Evolutionary conservation across 2,329 filamentous ascomycete species (phyloP), one percentile per base, ranked within the genome.

Genomic region (Zymoseptoria pseudotritici): DNA sequence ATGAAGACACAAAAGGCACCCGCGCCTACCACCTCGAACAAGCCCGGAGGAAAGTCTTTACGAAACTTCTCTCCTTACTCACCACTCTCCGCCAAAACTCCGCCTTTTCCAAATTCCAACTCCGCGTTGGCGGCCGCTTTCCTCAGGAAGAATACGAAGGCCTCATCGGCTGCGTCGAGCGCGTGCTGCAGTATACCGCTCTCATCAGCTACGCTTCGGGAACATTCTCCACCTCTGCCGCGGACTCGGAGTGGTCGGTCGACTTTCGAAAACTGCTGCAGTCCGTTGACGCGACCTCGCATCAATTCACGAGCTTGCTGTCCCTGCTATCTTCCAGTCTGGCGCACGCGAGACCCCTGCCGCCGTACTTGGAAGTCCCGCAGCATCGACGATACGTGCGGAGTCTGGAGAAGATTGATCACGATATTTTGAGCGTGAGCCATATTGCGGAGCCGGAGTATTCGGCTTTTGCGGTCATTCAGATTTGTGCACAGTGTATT

Each of bases 41-140:
- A 65, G 80, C 80, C 1, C 77, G 83, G 1, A 75, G 79, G 55
- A 80, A 81, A 52, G 81, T 90, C 0, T 88, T 89, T 66, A 81
- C 83, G 29, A 90, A 91, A 70, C 80, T 88, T 53, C 79, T 88
- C 71, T 72, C 87, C 49, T 78, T 90, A 31, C 70, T 91, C 3
- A 83, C 84, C n/a, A 82, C 82, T 0, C 72, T 91, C 54, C 78
- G 83, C 50, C 80, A 81, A 63, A 86, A 90, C 69, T 81, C 84
- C 1, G 79, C 78, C 2, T 90, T 88, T 70, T 81, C 87, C 46
- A 82, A 79, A 50, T 91, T 83, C 80, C 88, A 91, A 66, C 81
- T 88, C 0, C 83, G 83, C 0, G 79, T 91, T 20, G 88, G 89
- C 20, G 89, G 89, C 26, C 81, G 81, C 29, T 92, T 91, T 66